A percentile compares a stretch with the other conserved stretches of the same genome.
These are phyloP conservation scores for Prinsepia uniflora DNA, from an alignment of 306 rosid species.

Conservation along the genomic window DNA sequence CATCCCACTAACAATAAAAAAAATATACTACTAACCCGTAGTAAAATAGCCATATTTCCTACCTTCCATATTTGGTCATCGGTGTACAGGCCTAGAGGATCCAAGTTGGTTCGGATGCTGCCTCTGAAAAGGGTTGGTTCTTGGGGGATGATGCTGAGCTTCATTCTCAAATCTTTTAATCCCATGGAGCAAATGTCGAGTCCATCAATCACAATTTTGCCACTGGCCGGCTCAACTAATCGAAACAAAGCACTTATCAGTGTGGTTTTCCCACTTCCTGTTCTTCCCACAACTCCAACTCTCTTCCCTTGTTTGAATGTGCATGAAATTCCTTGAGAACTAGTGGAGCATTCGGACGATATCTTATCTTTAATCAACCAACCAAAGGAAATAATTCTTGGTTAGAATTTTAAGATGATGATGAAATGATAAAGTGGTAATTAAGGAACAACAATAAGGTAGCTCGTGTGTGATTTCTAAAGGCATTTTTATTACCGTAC, in stretches of 20 bases:
- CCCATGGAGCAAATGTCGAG: constrained; percentile 64
- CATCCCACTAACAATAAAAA: too few species aligned
- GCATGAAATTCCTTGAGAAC: constrained; percentile 71
- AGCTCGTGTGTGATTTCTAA: not conserved
- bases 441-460: not conserved
- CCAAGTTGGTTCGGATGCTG: constrained; percentile 68
- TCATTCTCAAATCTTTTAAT: constrained; percentile 65
- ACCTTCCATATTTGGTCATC: constrained; percentile 85
- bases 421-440: not conserved
- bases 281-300: constrained; percentile 86
- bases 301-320: constrained; percentile 55
- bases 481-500: too few species aligned
- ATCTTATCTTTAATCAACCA: constrained; percentile 43
- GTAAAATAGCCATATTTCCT: constrained; percentile 1
- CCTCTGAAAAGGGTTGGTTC: constrained; percentile 84
- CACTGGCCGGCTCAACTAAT: constrained; percentile 66
- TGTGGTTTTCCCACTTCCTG: constrained; percentile 81
- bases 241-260: constrained; percentile 78
- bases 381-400: not conserved
- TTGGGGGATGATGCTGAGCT: constrained; percentile 80
- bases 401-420: not conserved
- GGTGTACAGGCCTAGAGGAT: constrained; percentile 67
- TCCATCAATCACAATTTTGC: constrained; percentile 55
- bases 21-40: not conserved
- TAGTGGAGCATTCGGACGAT: constrained; percentile 58